Base-by-base conservation (phyloP, 1,284 basidiomycete genomes). In the Athelia sp. region DNA sequence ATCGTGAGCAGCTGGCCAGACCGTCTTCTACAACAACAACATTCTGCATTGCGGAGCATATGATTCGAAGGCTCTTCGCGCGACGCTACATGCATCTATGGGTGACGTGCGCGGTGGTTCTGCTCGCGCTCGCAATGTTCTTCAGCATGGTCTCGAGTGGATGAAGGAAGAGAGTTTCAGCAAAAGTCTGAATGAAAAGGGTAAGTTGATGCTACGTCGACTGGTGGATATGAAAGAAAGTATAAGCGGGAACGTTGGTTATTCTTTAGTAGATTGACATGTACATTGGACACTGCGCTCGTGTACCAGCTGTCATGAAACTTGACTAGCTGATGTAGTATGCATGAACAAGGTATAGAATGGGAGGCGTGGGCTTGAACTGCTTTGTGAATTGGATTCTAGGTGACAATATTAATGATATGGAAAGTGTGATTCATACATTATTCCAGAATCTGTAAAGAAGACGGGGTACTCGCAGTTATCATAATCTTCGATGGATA, bases 11-110 rank as follows among this genome's bases (percentile, higher is more conserved):
- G 71, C 68, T 3, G 89, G 90, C 0, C 84, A 93, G 55, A 86
- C 84, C 0, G 85, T 87, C 13, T 91, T 91, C 64, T 92, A 92
- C 65, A 89, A 90, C 61, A 83, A 80, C 59, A 88, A 92, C 59
- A 87, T 92, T 54, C 68, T 92, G 24, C 87, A 91, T 58, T 85
- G 84, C 49, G 87, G 81, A 8, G 73, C 75, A 15, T 92, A 92
- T 63, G 73, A 76, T 53, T 69, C 77, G 1, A 62, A 63, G 24
- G 62, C 65, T 19, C 73, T 69, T 47, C 76, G 90, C 2, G 81
- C 82, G 22, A 92, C 90, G 1, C 70, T 93, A 10, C 90, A 92
- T 58, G 90, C 79, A 1, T 82, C 73, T 48, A 83, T 88, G 64
- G 89, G 89, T 1, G 79, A 82, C 52, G 70, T 72, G 1, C 72